Evolutionary conservation across 2,329 filamentous ascomycete genomes (phyloP), one percentile per base, ranked within the genome.

Genomic region (Grosmannia serpens): DNA sequence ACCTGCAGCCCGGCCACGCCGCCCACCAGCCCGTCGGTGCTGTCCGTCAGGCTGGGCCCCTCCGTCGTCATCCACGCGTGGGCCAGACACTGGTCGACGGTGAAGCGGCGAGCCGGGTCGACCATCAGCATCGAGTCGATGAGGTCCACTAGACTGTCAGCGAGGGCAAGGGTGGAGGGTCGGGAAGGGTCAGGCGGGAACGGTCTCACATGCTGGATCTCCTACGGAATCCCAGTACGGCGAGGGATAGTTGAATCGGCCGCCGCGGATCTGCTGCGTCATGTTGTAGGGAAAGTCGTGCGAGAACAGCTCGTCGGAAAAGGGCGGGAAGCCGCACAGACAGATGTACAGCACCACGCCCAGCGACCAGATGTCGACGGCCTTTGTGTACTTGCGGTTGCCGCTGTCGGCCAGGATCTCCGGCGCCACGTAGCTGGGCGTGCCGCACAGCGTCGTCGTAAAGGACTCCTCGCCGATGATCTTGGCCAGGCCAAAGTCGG

Each of bases 401-500:
- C 84, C 86, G 22, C 82, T 84, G 62, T 91, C 88, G 67, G 91
- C 87, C 5, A 99, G 77, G 59, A 99, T 96, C 70, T 99, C 94
- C 1, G 94, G 94, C 1, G 95, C 94, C 61, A 97, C 92, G 69
- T 99, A 96, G 71, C 88, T 94, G 7, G 92, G 94, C n/a, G 94
- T 99, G 62, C 94, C 94, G 70, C 94, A 94, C 62, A 99, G 76
- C 0, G 94, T 97, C 0, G 91, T 96, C 1, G 94, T 97, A 69
- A 99, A 99, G 0, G 92, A 96, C 69, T 96, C 91, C 70, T 99
- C 94, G 62, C 95, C 95, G 64, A 99, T 96, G 64, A 99, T 97
- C 74, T 99, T 99, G 49, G 94, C 92, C 44, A 99, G 80, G 52
- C 94, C 94, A 72, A 99, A 99, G 71, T 99, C 94, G 24, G 91